A percentile compares a stretch with the other conserved stretches of the same genome.
Conservation (phyloP, 805 yeast species). For the Candida koratica region DNA sequence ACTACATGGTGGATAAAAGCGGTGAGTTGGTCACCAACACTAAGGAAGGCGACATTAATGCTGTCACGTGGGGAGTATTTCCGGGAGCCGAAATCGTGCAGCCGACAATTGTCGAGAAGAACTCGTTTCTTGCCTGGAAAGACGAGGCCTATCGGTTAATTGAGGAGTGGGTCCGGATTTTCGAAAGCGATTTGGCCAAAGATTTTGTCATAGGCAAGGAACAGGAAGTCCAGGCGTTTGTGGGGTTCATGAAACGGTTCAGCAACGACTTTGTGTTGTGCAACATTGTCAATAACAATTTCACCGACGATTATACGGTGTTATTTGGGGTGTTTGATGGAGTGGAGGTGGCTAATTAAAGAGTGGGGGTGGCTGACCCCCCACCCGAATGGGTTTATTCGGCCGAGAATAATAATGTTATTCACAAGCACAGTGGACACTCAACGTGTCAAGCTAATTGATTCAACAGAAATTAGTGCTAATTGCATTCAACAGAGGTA, state of each 20-base stretch:
- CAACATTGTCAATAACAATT: constrained; percentile 89
- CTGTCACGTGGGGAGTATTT: constrained; percentile 98
- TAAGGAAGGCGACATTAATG: constrained; percentile 74
- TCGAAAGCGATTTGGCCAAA: constrained; percentile 35
- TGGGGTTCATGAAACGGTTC: constrained; percentile 43
- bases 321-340: constrained; percentile 53
- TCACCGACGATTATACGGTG: constrained; percentile 47
- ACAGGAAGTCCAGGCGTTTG: constrained; percentile 29
- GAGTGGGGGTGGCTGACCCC: neutral
- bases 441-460: constrained; percentile 32
- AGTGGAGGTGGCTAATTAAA: neutral
- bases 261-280: constrained; percentile 66
- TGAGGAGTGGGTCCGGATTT: constrained; percentile 69
- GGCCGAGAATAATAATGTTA: constrained; percentile 4
- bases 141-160: constrained; percentile 87
- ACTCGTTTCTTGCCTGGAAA: constrained; percentile 94
- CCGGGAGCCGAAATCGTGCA: constrained; percentile 93
- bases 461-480: constrained; percentile 21
- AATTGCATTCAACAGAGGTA: constrained; percentile 29
- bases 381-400: neutral
- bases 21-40: constrained; percentile 66
- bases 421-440: constrained; percentile 23
- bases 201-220: constrained; percentile 22
- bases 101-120: constrained; percentile 92
- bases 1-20: constrained; percentile 64